phyloP scores from a whole-genome alignment of 805 yeast genomes.

The Kodamaea lidongshanica region DNA sequence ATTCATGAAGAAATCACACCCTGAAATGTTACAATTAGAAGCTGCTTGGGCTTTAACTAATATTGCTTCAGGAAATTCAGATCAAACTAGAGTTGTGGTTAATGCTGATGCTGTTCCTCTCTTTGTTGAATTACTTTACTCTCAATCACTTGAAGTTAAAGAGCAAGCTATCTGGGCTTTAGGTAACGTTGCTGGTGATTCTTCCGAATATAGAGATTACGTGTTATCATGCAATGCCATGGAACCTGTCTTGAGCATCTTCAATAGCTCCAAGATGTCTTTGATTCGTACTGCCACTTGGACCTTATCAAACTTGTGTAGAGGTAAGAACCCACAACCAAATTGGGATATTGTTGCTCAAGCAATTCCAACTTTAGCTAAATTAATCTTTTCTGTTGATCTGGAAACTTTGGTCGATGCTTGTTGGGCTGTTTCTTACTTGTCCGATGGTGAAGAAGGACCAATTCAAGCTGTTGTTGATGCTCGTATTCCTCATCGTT shows the following conservation, averaged over 20 bases:
- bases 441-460: slow-evolving; percentile 87
- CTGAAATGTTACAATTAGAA: slow-evolving; percentile 87
- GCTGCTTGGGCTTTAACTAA: slow-evolving; percentile 99
- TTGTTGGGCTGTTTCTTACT: slow-evolving; percentile 96
- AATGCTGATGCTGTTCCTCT: slow-evolving; percentile 91
- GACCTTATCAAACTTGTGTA: slow-evolving; percentile 93
- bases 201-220: slow-evolving; percentile 81
- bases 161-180: slow-evolving; percentile 99
- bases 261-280: slow-evolving; percentile 79
- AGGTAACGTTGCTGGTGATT: slow-evolving; percentile 98
- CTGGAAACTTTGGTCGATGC: slow-evolving; percentile 94
- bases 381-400: slow-evolving; percentile 83
- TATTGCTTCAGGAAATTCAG: slow-evolving; percentile 89
- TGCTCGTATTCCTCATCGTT: slow-evolving; percentile 88
- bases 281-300: slow-evolving; percentile 94
- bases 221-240: slow-evolving; percentile 83
- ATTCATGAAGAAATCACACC: slow-evolving; percentile 68
- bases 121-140: slow-evolving; percentile 74
- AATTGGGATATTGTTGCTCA: slow-evolving; percentile 84
- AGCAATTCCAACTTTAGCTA: slow-evolving; percentile 88
- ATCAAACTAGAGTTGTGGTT: slow-evolving; percentile 85
- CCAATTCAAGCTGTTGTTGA: slow-evolving; percentile 96
- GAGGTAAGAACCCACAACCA: slow-evolving; percentile 96
- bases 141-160: slow-evolving; percentile 83
- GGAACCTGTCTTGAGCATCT: slow-evolving; percentile 76